Evolutionary conservation across 805 yeast species (phyloP), one percentile per base, ranked within the genome.

Genomic region (Sugiyamaella americana): DNA sequence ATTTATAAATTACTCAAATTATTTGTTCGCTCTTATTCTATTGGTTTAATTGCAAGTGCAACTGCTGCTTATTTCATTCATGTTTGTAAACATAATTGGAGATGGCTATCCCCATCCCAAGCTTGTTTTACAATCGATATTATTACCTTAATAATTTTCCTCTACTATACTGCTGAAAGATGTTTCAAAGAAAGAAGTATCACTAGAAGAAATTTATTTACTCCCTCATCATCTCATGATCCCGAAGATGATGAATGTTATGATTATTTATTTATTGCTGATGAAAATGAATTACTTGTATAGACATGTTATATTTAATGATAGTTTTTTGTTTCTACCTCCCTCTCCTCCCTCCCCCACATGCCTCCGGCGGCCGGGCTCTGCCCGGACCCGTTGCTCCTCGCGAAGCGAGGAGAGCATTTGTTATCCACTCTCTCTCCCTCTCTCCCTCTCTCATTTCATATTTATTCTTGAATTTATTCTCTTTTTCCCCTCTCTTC

Each of bases 111-210:
- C 32, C 32, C 32, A 8, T 26, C 32, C 8, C 32, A 26, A 26
- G 32, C 32, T 8, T 26, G 32, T 26, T 26, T 26, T 13, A 26
- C 13, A 8, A 26, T 26, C 32, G 32, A 26, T 13, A 26, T 26
- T 8, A 26, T 40, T 8, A 22, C 26, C 23, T 37, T 40, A n/a
- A 37, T 40, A n/a, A 37, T 40, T 16, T 22, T 40, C 32, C 19
- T 40, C 19, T 40, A 40, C 30, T 5, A 11, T 23, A 40, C 37
- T n/a, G 37, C 37, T 10, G 43, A 40, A 37, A 3, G 18, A 17
- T 40, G n/a, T 23, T 11, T 24, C 32, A 8, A 13, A 8, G 32
- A 26, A 26, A 13, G n/a, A n/a, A n/a, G n/a, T n/a, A n/a, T n/a
- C n/a, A n/a, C n/a, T n/a, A n/a, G n/a, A n/a, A n/a, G n/a, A n/a